Base-by-base conservation (phyloP, 768 basidiomycete genomes). In the Boletus pseudo-olivaceus region DNA sequence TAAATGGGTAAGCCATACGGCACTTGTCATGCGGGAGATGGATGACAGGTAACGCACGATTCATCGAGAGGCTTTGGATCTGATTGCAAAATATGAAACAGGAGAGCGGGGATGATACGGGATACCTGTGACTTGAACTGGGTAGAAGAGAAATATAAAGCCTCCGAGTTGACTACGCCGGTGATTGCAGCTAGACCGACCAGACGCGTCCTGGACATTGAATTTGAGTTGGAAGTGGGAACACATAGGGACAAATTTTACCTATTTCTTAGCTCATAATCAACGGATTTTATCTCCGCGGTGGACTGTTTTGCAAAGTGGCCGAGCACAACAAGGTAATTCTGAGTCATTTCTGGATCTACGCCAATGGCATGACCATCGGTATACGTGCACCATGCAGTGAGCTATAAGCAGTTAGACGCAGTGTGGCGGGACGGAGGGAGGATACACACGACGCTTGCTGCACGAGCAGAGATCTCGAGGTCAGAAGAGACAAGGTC, bases 301-400 rank as follows among this genome's bases (percentile, higher is more conserved):
- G 73, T 77, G 54, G 88, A 85, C 61, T 90, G 76, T 12, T 67
- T 66, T 9, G 88, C 75, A 66, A 96, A 93, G 55, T 76, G 81
- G 11, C 70, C 72, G 35, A 96, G 78, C 30, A 83, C 80, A 8
- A 78, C 76, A 32, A 91, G 72, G 69, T 96, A 96, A 53, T 85
- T 79, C 27, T 76, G 74, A 0, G 90, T 89, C 46, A 91, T 73
- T 30, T 65, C 71, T 51, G 80, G 81, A 64, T 96, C 93, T 12
- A 86, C 82, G 27, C 89, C 90, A 57, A 95, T 84, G 38, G 89
- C 75, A 50, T 85, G 84, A 0, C 93, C 92, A 60, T 95, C 88
- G 20, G 94, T 93, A 60, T 86, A 97, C 15, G 93, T 94, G 19
- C 88, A 87, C 88, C 92, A 98, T 1, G 92, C 87, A 4, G 87